phyloP scores from a whole-genome alignment of 2,329 filamentous ascomycete species.

The Trichoderma endophyticum region DNA sequence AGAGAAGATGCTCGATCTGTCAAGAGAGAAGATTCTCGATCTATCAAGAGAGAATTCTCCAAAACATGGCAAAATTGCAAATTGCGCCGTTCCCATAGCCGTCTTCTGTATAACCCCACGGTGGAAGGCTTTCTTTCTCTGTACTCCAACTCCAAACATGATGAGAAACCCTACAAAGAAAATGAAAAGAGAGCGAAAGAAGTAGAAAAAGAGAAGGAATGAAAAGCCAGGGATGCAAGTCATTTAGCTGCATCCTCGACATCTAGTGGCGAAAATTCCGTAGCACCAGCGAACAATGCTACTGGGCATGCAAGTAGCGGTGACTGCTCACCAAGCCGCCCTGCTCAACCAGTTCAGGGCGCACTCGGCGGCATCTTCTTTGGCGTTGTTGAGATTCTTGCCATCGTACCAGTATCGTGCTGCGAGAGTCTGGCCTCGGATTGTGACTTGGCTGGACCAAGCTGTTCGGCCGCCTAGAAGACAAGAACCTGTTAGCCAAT shows the following conservation, averaged over 20 bases:
- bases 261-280: background rate
- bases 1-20: background rate
- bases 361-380: conserved; percentile 86
- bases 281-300: background rate
- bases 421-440: conserved; percentile 61
- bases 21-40: background rate
- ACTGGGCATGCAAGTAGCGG: background rate
- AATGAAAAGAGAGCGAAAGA: background rate
- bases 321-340: conserved; percentile 22
- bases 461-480: conserved; percentile 76
- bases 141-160: conserved; percentile 12
- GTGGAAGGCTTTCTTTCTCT: background rate
- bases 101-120: background rate
- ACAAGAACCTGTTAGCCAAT: background rate
- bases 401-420: conserved; percentile 92
- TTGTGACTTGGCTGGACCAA: conserved; percentile 79
- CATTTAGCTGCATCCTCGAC: background rate
- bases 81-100: conserved; percentile 1
- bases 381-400: conserved; percentile 80
- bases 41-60: background rate
- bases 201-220: background rate
- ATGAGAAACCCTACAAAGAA: conserved; percentile 7
- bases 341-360: conserved; percentile 59
- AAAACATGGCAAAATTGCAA: conserved; percentile 6
- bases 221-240: background rate